These are phyloP conservation scores for Silene latifolia DNA, from an alignment of 148 eudicot species.

Conservation along the genomic window DNA sequence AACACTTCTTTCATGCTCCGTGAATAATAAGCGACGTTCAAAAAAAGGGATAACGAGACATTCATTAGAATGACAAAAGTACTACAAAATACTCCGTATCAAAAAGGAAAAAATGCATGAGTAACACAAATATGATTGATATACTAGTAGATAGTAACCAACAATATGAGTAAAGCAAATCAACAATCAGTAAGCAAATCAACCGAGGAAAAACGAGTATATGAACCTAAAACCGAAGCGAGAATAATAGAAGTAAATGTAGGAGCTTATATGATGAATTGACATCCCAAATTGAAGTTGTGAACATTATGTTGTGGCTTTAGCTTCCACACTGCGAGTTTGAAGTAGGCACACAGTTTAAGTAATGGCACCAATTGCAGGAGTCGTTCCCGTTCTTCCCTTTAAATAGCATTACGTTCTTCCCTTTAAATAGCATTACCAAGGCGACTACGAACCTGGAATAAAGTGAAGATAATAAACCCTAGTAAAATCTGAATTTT, in stretches of 20 bases:
- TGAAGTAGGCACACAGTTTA: conserved; percentile 73
- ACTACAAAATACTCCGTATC: neutral
- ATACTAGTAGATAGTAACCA: too few relatives aligned
- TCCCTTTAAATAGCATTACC: conserved; percentile 58
- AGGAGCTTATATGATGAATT: conserved; percentile 13
- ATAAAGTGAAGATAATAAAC: neutral
- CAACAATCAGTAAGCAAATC: too few relatives aligned
- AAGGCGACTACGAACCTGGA: conserved; percentile 51
- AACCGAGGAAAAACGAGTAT: conserved; percentile 2
- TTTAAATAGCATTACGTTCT: too few relatives aligned
- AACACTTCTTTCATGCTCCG: neutral
- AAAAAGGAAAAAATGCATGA: neutral
- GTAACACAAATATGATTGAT: neutral
- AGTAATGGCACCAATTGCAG: conserved; percentile 79
- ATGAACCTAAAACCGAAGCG: neutral
- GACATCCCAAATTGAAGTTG: neutral
- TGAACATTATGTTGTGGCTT: neutral
- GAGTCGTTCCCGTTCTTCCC: conserved; percentile 52
- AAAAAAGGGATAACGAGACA: neutral
- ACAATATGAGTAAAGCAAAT: too few relatives aligned
- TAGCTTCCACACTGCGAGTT: conserved; percentile 24
- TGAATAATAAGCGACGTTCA: neutral
- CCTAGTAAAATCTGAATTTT: too few relatives aligned
- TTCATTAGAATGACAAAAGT: too few relatives aligned
- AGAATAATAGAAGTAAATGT: neutral